A percentile compares a stretch with the other conserved stretches of the same genome.
These are phyloP conservation scores for Penicillium mononematosum DNA, from an alignment of 495 filamentous ascomycete genomes.

Conservation along the genomic window DNA sequence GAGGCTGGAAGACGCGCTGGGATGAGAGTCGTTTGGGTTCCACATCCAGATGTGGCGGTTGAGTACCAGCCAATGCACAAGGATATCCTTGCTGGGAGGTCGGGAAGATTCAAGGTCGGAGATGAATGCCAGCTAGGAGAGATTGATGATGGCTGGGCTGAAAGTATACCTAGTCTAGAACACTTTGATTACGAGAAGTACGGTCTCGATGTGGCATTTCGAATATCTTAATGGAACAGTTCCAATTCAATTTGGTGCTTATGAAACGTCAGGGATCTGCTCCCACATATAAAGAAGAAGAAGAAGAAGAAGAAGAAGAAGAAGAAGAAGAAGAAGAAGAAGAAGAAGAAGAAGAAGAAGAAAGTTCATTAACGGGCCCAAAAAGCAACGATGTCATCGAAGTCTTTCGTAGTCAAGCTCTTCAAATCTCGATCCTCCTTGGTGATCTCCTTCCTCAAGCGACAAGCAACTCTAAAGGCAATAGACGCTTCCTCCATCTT, in stretches of 20 bases:
- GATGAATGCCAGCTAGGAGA: constrained; percentile 27
- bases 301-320: background rate
- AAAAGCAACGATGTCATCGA: background rate
- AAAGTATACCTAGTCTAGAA: constrained; percentile 32
- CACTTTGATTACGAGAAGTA: constrained; percentile 32
- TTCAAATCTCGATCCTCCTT: background rate
- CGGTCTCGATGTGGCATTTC: background rate
- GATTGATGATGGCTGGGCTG: constrained; percentile 39
- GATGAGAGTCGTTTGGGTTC: constrained; percentile 47
- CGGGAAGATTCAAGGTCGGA: constrained; percentile 21
- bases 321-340: background rate
- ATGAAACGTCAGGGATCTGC: too few relatives aligned
- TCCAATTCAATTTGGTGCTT: background rate
- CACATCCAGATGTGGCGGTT: constrained; percentile 32
- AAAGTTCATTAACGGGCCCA: background rate
- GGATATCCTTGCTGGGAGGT: constrained; percentile 35
- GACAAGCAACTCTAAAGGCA: constrained; percentile 8
- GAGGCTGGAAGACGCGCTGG: constrained; percentile 45
- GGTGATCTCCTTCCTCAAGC: background rate
- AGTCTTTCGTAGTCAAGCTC: background rate
- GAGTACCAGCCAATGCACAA: constrained; percentile 30
- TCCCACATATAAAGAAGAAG: too few relatives aligned
- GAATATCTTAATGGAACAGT: background rate
- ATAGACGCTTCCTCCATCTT: constrained; percentile 19
- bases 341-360: background rate